Base-by-base conservation (phyloP, 2,329 filamentous ascomycete species). In the Paraphaeosphaeria minitans region DNA sequence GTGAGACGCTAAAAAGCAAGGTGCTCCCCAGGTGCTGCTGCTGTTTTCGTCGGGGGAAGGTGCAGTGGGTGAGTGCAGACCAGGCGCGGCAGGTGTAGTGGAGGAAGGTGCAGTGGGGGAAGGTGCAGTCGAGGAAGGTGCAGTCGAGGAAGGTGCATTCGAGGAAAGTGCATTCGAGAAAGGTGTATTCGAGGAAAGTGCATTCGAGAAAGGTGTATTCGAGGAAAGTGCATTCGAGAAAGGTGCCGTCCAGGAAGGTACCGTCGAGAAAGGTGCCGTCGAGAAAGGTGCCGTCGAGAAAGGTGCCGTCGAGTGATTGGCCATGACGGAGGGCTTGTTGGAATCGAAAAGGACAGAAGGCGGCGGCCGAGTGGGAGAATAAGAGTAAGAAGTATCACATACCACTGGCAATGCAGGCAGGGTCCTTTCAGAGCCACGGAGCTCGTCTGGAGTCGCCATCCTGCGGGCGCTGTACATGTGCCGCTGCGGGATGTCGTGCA, bases 401-500 rank as follows among this genome's bases (percentile, higher is more conserved):
- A 74, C 71, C 65, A 70, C 69, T 67, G 63, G 64, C 59, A 70
- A 56, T 55, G 65, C 65, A 39, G 56, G 67, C 59, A 67, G 59
- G 24, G 65, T 57, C 52, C 63, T 66, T 56, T 67, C 67, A 59
- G 64, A 59, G 39, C 14, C 3, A 21, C 43, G 51, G 9, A 33
- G 39, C 16, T 55, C 50, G 9, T 70, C 67, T 43, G 62, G 58
- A 16, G 68, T 65, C 49, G 67, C 61, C 70, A 75, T 73, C 55
- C 64, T 71, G 60, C 64, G 66, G 48, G 70, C 61, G 59, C 70
- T 61, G 59, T 71, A 66, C 62, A 62, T 68, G 43, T 73, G 70
- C 56, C 71, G 72, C 43, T 70, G 68, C 65, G 74, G 74, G 62
- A 75, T 66, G 68, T 77, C 74, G 64, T 75, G 73, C n/a, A 77